Conservation (phyloP, 2,329 filamentous ascomycete species). For the Aciculosporium take region DNA sequence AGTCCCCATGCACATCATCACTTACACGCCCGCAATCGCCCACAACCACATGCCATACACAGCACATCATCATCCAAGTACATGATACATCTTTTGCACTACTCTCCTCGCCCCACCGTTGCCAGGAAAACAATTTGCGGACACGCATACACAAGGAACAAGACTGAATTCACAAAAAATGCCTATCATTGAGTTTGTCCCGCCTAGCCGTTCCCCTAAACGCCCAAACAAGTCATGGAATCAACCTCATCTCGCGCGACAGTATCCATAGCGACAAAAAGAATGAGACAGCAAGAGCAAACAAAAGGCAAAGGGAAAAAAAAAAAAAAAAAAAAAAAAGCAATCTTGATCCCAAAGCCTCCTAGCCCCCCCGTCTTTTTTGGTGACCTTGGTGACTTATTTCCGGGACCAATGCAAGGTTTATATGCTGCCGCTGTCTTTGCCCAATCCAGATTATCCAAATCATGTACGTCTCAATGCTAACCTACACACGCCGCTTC, state of each 20-base stretch:
- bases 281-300: background rate
- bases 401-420: background rate
- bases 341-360: background rate
- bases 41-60: too few species aligned
- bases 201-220: constrained; percentile 15
- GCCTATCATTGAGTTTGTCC: background rate
- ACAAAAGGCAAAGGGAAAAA: background rate
- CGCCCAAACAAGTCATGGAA: constrained; percentile 12
- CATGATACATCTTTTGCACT: too few species aligned
- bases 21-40: too few species aligned
- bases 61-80: too few species aligned
- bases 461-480: constrained; percentile 5
- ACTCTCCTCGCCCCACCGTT: too few species aligned
- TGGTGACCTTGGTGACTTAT: background rate
- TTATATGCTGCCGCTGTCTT: constrained; percentile 6
- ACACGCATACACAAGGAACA: background rate
- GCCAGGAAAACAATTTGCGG: background rate
- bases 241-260: background rate
- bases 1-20: too few species aligned
- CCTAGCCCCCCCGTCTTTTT: too few species aligned
- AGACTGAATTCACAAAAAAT: background rate
- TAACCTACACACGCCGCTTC: background rate
- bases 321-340: background rate
- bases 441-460: constrained; percentile 3
- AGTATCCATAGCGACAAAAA: background rate